These are phyloP conservation scores for Acanthamoeba healyi DNA, from an alignment of 208 protist species.

Conservation along the genomic window DNA sequence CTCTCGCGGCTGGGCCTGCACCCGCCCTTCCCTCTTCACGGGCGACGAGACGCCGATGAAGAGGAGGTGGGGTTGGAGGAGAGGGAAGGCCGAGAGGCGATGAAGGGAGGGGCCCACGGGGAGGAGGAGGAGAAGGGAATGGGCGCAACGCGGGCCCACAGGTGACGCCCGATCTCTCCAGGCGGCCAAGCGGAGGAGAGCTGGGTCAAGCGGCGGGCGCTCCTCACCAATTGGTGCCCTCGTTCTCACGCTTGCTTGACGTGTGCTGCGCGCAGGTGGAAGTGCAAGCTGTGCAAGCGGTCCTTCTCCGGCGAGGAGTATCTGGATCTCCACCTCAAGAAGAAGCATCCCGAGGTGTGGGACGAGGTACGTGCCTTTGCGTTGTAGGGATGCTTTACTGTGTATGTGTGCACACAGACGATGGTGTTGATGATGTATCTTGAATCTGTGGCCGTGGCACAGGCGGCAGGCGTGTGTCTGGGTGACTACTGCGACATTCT, in stretches of 20 bases:
- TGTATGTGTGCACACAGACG: no score
- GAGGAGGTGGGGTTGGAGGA: background rate
- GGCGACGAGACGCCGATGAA: background rate
- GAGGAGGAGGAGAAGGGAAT: background rate
- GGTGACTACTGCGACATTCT: constrained; percentile 34
- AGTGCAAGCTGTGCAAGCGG: constrained; percentile 11
- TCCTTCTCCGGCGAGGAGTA: constrained; percentile 26
- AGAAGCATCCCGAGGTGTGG: constrained; percentile 49
- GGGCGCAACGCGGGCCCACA: background rate
- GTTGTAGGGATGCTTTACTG: background rate
- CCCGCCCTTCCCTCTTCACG: background rate
- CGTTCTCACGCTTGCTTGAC: background rate
- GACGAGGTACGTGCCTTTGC: background rate
- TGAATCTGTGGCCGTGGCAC: background rate
- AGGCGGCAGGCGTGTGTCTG: background rate
- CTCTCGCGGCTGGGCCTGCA: background rate
- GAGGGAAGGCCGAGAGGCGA: background rate
- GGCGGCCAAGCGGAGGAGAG: background rate
- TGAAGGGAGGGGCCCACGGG: background rate
- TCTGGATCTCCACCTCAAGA: constrained; percentile 46
- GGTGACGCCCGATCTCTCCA: background rate
- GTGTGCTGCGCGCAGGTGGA: background rate
- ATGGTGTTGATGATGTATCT: background rate
- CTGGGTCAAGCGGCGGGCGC: background rate
- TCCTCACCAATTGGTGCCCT: background rate